A percentile compares a stretch with the other conserved stretches of the same genome.
These are phyloP conservation scores for Fusarium guadeloupense DNA, from an alignment of 2,329 filamentous ascomycete species.

Conservation along the genomic window DNA sequence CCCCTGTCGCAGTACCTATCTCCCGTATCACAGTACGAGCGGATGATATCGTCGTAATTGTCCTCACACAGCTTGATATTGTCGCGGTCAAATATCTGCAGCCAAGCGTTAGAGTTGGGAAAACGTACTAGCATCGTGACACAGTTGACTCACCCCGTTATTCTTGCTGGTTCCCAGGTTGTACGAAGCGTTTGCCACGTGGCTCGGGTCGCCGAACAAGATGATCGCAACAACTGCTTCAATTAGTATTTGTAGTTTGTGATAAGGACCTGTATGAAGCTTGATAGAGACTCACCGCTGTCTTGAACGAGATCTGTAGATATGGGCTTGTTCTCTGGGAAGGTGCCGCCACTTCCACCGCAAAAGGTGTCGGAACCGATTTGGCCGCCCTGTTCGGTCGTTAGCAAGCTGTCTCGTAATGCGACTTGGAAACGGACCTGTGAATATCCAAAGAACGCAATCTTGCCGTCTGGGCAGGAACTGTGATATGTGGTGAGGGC, in stretches of 20 bases:
- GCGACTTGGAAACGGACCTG: constrained; percentile 43
- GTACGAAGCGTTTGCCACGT: constrained; percentile 49
- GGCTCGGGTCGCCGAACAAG: constrained; percentile 54
- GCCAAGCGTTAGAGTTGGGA: constrained; percentile 14
- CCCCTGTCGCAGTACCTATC: constrained; percentile 54
- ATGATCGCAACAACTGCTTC: constrained; percentile 52
- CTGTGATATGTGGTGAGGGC: constrained; percentile 47
- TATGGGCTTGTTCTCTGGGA: constrained; percentile 43
- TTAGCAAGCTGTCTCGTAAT: neutral
- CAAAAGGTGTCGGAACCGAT: constrained; percentile 51
- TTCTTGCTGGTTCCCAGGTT: constrained; percentile 50
- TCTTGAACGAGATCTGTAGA: constrained; percentile 43
- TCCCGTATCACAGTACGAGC: constrained; percentile 54
- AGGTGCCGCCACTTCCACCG: constrained; percentile 45
- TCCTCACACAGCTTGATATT: constrained; percentile 48
- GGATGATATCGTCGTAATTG: constrained; percentile 48
- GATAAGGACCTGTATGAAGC: neutral
- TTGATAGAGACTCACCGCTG: constrained; percentile 47
- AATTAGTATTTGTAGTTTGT: constrained; percentile 17
- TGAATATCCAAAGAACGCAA: constrained; percentile 55
- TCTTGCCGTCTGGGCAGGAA: constrained; percentile 51
- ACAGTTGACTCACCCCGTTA: constrained; percentile 48
- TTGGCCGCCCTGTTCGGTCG: constrained; percentile 49
- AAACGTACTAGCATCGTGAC: neutral
- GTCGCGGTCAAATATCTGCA: constrained; percentile 51